A percentile compares a stretch with the other conserved stretches of the same genome.
These are phyloP conservation scores for Tetradesmus obliquus DNA, from an alignment of 139 green algal species.

Conservation along the genomic window DNA sequence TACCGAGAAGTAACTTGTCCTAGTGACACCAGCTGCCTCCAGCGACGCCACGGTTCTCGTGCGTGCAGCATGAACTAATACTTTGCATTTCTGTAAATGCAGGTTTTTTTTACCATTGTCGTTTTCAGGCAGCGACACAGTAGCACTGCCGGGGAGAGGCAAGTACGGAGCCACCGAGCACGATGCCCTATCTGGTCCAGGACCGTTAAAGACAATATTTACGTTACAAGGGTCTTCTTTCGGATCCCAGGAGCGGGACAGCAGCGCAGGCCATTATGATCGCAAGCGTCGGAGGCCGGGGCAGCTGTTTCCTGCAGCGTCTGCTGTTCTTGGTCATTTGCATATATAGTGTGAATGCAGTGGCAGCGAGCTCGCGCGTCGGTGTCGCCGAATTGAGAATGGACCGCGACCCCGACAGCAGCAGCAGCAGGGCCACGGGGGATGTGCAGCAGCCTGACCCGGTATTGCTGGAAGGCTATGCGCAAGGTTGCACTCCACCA, in stretches of 20 bases:
- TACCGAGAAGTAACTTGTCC: neutral
- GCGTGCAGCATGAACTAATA: too few relatives aligned
- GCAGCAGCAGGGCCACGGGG: neutral
- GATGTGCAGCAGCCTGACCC: neutral
- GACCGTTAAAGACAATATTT: too few relatives aligned
- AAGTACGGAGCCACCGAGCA: too few relatives aligned
- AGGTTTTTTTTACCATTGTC: too few relatives aligned
- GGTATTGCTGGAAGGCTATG: neutral
- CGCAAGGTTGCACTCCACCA: neutral
- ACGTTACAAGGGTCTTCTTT: too few relatives aligned
- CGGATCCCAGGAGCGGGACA: too few relatives aligned
- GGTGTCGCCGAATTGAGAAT: neutral
- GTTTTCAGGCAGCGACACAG: too few relatives aligned
- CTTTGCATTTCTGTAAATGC: too few relatives aligned
- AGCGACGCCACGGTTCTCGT: neutral
- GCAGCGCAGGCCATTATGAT: too few relatives aligned
- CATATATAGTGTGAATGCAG: neutral
- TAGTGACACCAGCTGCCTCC: neutral
- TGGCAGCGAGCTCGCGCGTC: neutral
- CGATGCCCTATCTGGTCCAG: too few relatives aligned
- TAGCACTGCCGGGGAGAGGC: too few relatives aligned
- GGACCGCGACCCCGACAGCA: neutral
- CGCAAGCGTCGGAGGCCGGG: too few relatives aligned
- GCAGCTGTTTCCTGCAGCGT: neutral
- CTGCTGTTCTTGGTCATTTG: neutral